Evolutionary conservation across 257 asterid genomes (phyloP).

Genomic region (Solanum stenotomum): DNA sequence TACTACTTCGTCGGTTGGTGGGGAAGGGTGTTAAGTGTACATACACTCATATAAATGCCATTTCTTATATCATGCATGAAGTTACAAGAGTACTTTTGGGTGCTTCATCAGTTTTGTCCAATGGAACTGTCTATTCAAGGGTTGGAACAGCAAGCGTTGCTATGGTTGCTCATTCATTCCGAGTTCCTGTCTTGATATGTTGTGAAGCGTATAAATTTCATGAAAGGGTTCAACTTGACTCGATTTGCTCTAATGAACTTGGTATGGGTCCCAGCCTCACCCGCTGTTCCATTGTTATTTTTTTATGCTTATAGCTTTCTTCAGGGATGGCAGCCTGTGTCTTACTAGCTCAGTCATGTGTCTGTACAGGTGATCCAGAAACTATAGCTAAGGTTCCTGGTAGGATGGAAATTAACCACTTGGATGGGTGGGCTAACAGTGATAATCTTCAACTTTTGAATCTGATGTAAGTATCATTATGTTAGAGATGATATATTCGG

Average conservation of each 20-base stretch:
- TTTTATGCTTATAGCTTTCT: neutral
- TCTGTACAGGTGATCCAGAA: conserved; percentile 59
- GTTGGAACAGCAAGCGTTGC: conserved; percentile 93
- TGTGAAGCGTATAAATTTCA: conserved; percentile 93
- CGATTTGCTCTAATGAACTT: conserved; percentile 85
- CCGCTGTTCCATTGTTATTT: neutral
- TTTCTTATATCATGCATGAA: conserved; percentile 81
- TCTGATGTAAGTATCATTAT: conserved; percentile 39
- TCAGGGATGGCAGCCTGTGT: neutral
- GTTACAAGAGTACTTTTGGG: conserved; percentile 75
- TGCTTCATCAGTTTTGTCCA: conserved; percentile 74
- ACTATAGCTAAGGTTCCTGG: conserved; percentile 61
- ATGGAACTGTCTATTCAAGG: conserved; percentile 89
- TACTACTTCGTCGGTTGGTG: conserved; percentile 70
- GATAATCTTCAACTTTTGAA: conserved; percentile 71
- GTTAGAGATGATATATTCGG: neutral
- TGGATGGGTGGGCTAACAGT: conserved; percentile 46
- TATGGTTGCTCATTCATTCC: conserved; percentile 87
- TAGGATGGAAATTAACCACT: conserved; percentile 39
- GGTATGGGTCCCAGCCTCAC: conserved; percentile 30
- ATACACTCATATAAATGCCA: conserved; percentile 74
- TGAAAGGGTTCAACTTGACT: conserved; percentile 92
- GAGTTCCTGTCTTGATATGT: conserved; percentile 68
- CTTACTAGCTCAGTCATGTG: neutral
- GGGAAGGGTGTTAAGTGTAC: conserved; percentile 77